Conservation (phyloP, 2,329 filamentous ascomycete genomes). For the Colletotrichum navitas region DNA sequence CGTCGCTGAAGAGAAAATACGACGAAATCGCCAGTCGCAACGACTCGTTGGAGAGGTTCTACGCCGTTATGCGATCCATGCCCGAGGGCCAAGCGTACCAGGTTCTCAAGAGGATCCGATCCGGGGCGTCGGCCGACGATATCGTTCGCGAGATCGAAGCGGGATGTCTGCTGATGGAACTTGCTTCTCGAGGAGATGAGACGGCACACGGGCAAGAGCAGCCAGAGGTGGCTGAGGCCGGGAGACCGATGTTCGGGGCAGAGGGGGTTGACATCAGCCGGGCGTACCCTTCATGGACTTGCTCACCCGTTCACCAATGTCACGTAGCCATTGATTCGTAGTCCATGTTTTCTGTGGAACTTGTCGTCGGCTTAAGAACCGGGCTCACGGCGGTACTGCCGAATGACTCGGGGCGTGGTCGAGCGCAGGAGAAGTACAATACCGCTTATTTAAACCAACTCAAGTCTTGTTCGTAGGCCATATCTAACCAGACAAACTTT, state of each 20-base stretch:
- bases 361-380: too few species aligned
- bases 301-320: neutral
- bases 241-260: neutral
- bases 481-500: too few species aligned
- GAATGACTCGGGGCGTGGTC: neutral
- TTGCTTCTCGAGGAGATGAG: neutral
- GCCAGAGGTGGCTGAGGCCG: neutral
- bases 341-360: neutral
- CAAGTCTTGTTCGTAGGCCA: neutral
- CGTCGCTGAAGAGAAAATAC: slow-evolving; percentile 25
- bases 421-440: too few species aligned
- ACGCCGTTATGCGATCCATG: slow-evolving; percentile 19
- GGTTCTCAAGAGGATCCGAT: slow-evolving; percentile 8
- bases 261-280: neutral
- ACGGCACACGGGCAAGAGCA: neutral
- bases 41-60: slow-evolving; percentile 8
- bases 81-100: slow-evolving; percentile 17
- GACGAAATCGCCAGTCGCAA: slow-evolving; percentile 17
- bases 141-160: slow-evolving; percentile 19
- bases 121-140: slow-evolving; percentile 13
- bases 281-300: neutral
- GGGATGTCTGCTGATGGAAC: slow-evolving; percentile 4
- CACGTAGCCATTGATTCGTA: neutral
- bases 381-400: neutral
- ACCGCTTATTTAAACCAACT: too few species aligned